Conservation (phyloP, 2,329 filamentous ascomycete species). For the Paramyrothecium sp. region DNA sequence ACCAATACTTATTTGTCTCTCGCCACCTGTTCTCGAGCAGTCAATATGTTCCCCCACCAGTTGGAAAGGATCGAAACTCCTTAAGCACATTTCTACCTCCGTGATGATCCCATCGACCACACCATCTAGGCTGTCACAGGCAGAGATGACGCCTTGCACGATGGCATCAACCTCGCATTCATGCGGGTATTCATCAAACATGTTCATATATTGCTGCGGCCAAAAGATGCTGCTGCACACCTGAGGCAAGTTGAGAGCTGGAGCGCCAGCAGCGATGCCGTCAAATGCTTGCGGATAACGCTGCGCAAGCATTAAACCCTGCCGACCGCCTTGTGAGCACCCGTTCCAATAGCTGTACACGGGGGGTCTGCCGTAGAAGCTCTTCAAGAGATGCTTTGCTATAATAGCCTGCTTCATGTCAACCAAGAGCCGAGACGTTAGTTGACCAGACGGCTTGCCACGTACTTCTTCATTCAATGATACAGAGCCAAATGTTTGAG, state of each 20-base stretch:
- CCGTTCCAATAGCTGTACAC: slow-evolving; percentile 47
- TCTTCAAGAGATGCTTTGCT: slow-evolving; percentile 44
- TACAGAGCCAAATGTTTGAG: slow-evolving; percentile 29
- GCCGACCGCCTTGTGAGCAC: too few relatives aligned
- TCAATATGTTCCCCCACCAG: neutral
- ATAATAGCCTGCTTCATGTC: slow-evolving; percentile 34
- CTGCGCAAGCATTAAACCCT: slow-evolving; percentile 50
- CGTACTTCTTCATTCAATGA: slow-evolving; percentile 43
- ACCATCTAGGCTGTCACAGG: slow-evolving; percentile 48
- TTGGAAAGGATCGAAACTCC: slow-evolving; percentile 27
- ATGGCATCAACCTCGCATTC: slow-evolving; percentile 27
- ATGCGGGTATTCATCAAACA: neutral
- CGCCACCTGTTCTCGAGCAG: neutral
- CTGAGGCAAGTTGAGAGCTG: slow-evolving; percentile 29
- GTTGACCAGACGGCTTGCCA: too few relatives aligned
- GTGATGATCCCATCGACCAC: slow-evolving; percentile 44
- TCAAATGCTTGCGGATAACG: slow-evolving; percentile 51
- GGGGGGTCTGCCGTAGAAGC: slow-evolving; percentile 42
- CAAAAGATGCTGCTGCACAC: neutral
- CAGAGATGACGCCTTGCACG: slow-evolving; percentile 18
- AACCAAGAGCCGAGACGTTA: too few relatives aligned
- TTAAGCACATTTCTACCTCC: slow-evolving; percentile 35
- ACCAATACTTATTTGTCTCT: neutral
- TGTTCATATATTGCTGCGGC: slow-evolving; percentile 1
- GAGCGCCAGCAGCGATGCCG: slow-evolving; percentile 44